Conservation (phyloP, 805 yeast species). For the Lipomyces mesembrius region DNA sequence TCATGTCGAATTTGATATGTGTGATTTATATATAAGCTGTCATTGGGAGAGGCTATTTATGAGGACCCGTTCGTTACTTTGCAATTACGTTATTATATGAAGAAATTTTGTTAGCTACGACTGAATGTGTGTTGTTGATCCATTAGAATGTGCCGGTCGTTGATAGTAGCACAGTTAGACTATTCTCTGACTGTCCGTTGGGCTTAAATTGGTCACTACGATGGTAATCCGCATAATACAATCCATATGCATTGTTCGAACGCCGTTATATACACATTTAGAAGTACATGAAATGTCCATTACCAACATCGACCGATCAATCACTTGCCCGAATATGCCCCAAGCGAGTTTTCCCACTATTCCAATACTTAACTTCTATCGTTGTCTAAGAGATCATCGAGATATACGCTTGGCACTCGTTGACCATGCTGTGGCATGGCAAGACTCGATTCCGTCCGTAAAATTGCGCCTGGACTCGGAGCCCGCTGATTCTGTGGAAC, state of each 20-base stretch:
- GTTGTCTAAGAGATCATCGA: conserved; percentile 45
- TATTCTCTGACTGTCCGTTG: no score
- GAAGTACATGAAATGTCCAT: neutral
- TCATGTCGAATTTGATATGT: neutral
- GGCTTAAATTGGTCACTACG: no score
- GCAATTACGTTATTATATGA: neutral
- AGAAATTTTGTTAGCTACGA: neutral
- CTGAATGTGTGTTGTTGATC: neutral
- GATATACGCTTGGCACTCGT: conserved; percentile 48
- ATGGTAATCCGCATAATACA: neutral
- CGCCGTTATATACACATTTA: neutral
- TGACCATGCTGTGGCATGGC: conserved; percentile 26
- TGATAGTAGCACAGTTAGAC: neutral
- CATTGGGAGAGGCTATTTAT: neutral
- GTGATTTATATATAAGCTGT: neutral
- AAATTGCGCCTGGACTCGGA: conserved; percentile 14
- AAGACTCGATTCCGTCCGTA: conserved; percentile 15
- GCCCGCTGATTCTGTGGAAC: conserved; percentile 12
- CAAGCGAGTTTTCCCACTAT: neutral
- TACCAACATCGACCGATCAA: neutral
- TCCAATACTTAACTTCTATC: conserved; percentile 18
- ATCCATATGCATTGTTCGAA: conserved; percentile 2
- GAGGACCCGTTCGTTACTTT: neutral
- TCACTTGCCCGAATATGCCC: neutral
- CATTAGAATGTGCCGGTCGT: neutral